Conservation (phyloP, 2,329 filamentous ascomycete species). For the Xylariaceae sp. region DNA sequence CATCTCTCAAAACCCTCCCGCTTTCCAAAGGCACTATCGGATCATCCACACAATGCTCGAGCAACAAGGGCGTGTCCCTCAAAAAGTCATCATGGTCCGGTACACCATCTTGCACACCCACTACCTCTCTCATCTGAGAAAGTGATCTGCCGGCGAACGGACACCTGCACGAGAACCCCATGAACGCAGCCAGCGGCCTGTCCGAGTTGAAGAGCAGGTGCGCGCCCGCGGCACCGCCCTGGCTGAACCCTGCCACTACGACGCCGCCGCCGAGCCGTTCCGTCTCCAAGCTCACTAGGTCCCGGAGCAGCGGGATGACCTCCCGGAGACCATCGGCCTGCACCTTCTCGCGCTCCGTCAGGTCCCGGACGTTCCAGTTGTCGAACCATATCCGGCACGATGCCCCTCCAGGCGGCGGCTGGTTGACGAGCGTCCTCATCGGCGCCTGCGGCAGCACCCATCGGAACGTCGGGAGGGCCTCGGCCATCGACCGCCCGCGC, state of each 20-base stretch:
- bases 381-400: constrained; percentile 46
- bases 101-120: constrained; percentile 27
- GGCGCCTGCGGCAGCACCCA: constrained; percentile 46
- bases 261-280: constrained; percentile 32
- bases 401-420: constrained; percentile 21
- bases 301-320: constrained; percentile 30
- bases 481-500: constrained; percentile 28
- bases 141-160: constrained; percentile 23
- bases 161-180: constrained; percentile 23
- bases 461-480: constrained; percentile 39
- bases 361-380: constrained; percentile 37
- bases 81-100: constrained; percentile 28
- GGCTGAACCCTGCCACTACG: constrained; percentile 42
- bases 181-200: constrained; percentile 19
- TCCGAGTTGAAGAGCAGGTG: constrained; percentile 22
- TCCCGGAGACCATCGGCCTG: constrained; percentile 38
- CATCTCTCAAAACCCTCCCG: constrained; percentile 34
- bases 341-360: constrained; percentile 36
- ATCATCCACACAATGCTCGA: constrained; percentile 44
- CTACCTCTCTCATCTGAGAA: constrained; percentile 22
- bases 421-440: constrained; percentile 24
- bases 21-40: constrained; percentile 34
- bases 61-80: constrained; percentile 38
- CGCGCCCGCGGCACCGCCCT: constrained; percentile 37
- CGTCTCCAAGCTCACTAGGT: constrained; percentile 33